These are phyloP conservation scores for Halenospora varia DNA, from an alignment of 495 filamentous ascomycete species.

Conservation along the genomic window DNA sequence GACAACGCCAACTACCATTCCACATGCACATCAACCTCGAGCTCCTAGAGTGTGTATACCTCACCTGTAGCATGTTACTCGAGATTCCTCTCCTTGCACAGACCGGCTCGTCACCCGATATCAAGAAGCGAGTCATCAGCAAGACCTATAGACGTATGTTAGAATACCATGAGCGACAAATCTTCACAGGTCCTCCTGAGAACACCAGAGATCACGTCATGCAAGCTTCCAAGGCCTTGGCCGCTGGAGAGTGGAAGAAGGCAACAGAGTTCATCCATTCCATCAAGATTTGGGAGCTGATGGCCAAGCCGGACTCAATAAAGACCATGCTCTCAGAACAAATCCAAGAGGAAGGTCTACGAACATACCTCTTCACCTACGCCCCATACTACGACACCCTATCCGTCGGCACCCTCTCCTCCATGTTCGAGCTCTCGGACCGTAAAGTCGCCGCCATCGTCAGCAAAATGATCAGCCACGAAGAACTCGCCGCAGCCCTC, in stretches of 20 bases:
- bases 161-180: slow-evolving; percentile 98
- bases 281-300: slow-evolving; percentile 99
- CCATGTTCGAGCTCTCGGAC: slow-evolving; percentile 91
- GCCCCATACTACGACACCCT: slow-evolving; percentile 99
- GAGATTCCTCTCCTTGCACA: slow-evolving; percentile 97
- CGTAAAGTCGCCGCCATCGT: slow-evolving; percentile 92
- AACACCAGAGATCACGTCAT: slow-evolving; percentile 99
- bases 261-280: slow-evolving; percentile 84
- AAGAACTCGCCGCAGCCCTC: slow-evolving; percentile 91
- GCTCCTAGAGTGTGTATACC: slow-evolving; percentile 94
- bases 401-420: slow-evolving; percentile 73
- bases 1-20: slow-evolving; percentile 95
- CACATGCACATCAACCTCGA: slow-evolving; percentile 99
- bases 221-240: slow-evolving; percentile 94
- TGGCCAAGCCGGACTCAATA: slow-evolving; percentile 83
- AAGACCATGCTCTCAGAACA: slow-evolving; percentile 96
- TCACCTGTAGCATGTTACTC: slow-evolving; percentile 97
- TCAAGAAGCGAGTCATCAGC: slow-evolving; percentile 97
- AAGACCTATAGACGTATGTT: slow-evolving; percentile 99
- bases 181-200: slow-evolving; percentile 96
- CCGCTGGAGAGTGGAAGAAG: slow-evolving; percentile 98
- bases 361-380: slow-evolving; percentile 99
- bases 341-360: slow-evolving; percentile 95
- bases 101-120: slow-evolving; percentile 90
- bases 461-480: slow-evolving; percentile 99